Percentiles rank a stretch among this genome's conserved stretches.
These are phyloP conservation scores for Chalara sp. DNA, from an alignment of 2,329 filamentous ascomycete species.

Conservation along the genomic window DNA sequence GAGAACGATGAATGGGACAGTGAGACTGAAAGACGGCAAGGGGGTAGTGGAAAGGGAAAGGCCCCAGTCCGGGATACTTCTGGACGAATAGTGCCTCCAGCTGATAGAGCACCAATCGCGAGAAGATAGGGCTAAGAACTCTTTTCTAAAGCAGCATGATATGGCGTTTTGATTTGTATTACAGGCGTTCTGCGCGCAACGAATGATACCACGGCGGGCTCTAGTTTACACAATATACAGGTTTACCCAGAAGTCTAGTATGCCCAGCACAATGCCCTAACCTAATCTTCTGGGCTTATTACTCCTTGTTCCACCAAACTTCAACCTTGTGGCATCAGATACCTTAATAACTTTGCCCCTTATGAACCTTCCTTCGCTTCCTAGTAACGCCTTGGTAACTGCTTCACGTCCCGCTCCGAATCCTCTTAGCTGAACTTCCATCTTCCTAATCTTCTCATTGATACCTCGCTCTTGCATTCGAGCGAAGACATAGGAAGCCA, in stretches of 20 bases:
- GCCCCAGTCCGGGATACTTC: constrained; percentile 39
- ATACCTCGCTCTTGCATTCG: constrained; percentile 78
- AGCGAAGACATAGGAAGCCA: constrained; percentile 76
- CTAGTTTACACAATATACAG: constrained; percentile 15
- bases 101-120: constrained; percentile 42
- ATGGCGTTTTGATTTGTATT: constrained; percentile 7
- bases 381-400: constrained; percentile 80
- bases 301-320: constrained; percentile 92
- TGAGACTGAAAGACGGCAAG: constrained; percentile 37
- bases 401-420: constrained; percentile 87
- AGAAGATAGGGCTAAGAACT: constrained; percentile 2
- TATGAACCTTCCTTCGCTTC: constrained; percentile 72
- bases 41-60: constrained; percentile 28
- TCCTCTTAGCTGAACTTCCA: constrained; percentile 79
- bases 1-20: constrained; percentile 36
- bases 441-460: constrained; percentile 63
- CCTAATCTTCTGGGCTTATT: constrained; percentile 72
- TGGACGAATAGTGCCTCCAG: constrained; percentile 43
- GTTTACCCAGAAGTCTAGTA: neutral
- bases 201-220: constrained; percentile 14
- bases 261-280: constrained; percentile 16
- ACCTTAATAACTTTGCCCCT: constrained; percentile 71
- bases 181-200: constrained; percentile 11
- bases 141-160: constrained; percentile 4
- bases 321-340: constrained; percentile 80